Percentiles rank a stretch among this genome's conserved stretches.
These are phyloP conservation scores for Penicillium sp. DNA, from an alignment of 2,329 filamentous ascomycete species.

Conservation along the genomic window DNA sequence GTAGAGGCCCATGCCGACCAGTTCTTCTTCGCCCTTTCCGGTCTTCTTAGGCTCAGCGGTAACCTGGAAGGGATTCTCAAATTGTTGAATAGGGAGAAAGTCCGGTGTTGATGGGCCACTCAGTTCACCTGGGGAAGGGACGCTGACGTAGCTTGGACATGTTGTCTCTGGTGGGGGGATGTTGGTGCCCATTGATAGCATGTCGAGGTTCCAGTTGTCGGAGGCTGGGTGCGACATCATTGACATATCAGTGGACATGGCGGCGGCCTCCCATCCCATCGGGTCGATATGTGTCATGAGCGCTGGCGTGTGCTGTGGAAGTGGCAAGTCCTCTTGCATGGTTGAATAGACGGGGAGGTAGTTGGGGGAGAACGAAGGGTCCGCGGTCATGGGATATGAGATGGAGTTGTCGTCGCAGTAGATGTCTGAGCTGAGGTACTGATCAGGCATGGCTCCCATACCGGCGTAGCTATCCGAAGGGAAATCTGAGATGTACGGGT, in stretches of 20 bases:
- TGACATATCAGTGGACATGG: conserved; percentile 19
- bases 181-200: conserved; percentile 35
- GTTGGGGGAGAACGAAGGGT: conserved; percentile 22
- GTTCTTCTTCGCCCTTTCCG: conserved; percentile 51
- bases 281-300: conserved; percentile 31
- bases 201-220: conserved; percentile 35
- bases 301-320: conserved; percentile 23
- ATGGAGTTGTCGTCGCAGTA: conserved; percentile 24
- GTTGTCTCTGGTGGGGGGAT: conserved; percentile 33
- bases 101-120: conserved; percentile 42
- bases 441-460: conserved; percentile 20
- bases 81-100: conserved; percentile 39
- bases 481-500: conserved; percentile 23
- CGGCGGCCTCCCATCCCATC: conserved; percentile 27
- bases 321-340: conserved; percentile 22
- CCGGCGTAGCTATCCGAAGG: conserved; percentile 21
- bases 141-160: conserved; percentile 36
- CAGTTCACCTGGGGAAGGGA: conserved; percentile 36
- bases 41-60: conserved; percentile 49
- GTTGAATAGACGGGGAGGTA: conserved; percentile 24
- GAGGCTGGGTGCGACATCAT: conserved; percentile 27
- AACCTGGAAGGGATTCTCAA: conserved; percentile 27
- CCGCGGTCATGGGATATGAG: conserved; percentile 24
- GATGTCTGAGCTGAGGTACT: conserved; percentile 19
- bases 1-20: conserved; percentile 71